Evolutionary conservation across 2,329 filamentous ascomycete species (phyloP).

Genomic region (Penicillium sp.): DNA sequence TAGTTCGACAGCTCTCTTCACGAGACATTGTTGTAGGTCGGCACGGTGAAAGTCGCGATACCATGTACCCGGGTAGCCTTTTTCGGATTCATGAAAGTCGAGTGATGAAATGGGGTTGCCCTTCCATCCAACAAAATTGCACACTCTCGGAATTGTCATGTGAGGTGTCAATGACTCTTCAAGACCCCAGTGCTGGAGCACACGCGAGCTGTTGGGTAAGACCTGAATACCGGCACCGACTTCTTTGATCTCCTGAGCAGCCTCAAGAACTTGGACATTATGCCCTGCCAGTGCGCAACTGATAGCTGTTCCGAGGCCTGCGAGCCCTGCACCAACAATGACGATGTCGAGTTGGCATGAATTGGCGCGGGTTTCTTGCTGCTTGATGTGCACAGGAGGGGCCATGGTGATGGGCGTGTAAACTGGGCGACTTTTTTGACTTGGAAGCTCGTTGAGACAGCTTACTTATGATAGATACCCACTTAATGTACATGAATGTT

Average conservation of each 20-base stretch:
- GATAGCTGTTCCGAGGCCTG: slow-evolving; percentile 30
- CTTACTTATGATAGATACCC: slow-evolving; percentile 13
- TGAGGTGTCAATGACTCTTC: slow-evolving; percentile 41
- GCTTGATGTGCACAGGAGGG: slow-evolving; percentile 53
- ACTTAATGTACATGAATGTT: background rate
- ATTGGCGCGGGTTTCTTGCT: slow-evolving; percentile 44
- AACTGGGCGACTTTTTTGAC: background rate
- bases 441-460: background rate
- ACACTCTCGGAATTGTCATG: slow-evolving; percentile 46
- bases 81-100: slow-evolving; percentile 49
- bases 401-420: slow-evolving; percentile 18
- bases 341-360: slow-evolving; percentile 49
- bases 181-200: slow-evolving; percentile 44
- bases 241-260: slow-evolving; percentile 27
- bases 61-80: slow-evolving; percentile 37
- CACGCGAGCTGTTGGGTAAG: slow-evolving; percentile 42
- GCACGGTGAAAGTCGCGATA: slow-evolving; percentile 61
- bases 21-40: slow-evolving; percentile 52
- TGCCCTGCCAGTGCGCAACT: slow-evolving; percentile 29
- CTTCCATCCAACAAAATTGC: slow-evolving; percentile 58
- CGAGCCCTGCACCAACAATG: slow-evolving; percentile 29
- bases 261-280: slow-evolving; percentile 28
- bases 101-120: slow-evolving; percentile 52
- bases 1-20: slow-evolving; percentile 51
- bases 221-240: slow-evolving; percentile 34